phyloP scores from a whole-genome alignment of 371 early-diverging fungal genomes.

The Mucor plumbeus region DNA sequence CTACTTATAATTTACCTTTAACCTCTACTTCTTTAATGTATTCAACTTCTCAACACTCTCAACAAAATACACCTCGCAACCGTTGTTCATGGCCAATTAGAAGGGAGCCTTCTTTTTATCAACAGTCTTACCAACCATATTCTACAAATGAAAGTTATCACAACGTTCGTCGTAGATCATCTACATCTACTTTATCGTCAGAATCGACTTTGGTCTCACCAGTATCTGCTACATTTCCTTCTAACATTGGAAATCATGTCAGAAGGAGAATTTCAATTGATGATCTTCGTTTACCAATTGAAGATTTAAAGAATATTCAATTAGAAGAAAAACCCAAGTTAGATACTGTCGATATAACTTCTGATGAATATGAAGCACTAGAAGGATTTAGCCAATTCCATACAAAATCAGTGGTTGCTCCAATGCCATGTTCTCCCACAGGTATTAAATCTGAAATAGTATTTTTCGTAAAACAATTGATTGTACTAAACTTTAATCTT shows the following conservation, averaged over 20 bases:
- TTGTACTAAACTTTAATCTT: neutral
- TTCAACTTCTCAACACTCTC: neutral
- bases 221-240: conserved; percentile 4
- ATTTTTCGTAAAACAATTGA: neutral
- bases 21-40: neutral
- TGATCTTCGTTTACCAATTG: conserved; percentile 31
- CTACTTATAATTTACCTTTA: neutral
- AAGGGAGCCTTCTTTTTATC: conserved; percentile 10
- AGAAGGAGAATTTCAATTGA: conserved; percentile 33
- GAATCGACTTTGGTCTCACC: conserved; percentile 18
- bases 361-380: conserved; percentile 52
- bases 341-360: conserved; percentile 37
- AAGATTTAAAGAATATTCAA: conserved; percentile 22
- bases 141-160: neutral
- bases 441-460: neutral
- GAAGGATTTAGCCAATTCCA: conserved; percentile 49
- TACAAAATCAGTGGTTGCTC: conserved; percentile 13
- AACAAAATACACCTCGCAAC: conserved; percentile 14
- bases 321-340: conserved; percentile 16
- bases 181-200: conserved; percentile 20
- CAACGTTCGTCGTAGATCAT: conserved; percentile 17
- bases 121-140: neutral
- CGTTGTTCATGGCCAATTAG: conserved; percentile 30
- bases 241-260: neutral
- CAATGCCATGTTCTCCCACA: neutral